Evolutionary conservation across 2,329 filamentous ascomycete genomes (phyloP).

Genomic region (Capronia epimyces): DNA sequence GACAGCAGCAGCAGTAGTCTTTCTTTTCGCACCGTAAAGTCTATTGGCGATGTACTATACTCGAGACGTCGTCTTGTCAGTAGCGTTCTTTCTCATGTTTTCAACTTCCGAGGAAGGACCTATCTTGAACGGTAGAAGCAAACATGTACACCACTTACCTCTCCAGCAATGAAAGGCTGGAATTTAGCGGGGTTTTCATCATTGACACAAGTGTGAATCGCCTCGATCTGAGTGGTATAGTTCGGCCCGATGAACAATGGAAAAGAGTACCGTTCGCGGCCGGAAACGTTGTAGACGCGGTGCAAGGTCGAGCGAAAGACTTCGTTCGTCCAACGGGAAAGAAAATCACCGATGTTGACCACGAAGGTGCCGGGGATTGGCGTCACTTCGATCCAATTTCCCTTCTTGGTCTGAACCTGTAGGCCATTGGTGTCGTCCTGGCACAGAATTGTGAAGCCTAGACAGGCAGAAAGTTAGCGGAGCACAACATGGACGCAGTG

Average conservation of each 20-base stretch:
- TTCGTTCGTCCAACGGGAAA: constrained; percentile 50
- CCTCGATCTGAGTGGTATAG: constrained; percentile 32
- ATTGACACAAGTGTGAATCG: constrained; percentile 7
- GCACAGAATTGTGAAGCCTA: constrained; percentile 51
- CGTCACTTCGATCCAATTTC: constrained; percentile 39
- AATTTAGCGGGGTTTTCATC: too few relatives aligned
- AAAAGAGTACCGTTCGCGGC: constrained; percentile 4
- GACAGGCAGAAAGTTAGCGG: too few relatives aligned
- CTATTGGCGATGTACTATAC: too few relatives aligned
- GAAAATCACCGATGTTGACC: constrained; percentile 48
- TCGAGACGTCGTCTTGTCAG: too few relatives aligned
- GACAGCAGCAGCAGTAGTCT: too few relatives aligned
- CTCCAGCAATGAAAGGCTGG: too few relatives aligned
- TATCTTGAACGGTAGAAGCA: too few relatives aligned
- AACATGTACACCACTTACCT: too few relatives aligned
- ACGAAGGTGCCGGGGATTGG: constrained; percentile 42
- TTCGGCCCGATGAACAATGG: constrained; percentile 10
- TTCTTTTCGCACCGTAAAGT: too few relatives aligned
- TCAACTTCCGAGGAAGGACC: too few relatives aligned
- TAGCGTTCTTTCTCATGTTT: too few relatives aligned
- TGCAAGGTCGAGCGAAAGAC: constrained; percentile 48
- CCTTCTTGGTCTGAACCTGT: constrained; percentile 42
- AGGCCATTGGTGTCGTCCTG: constrained; percentile 50
- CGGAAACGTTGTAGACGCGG: constrained; percentile 43
- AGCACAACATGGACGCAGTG: too few relatives aligned